These are phyloP conservation scores for Chaetomiaceae sp. DNA, from an alignment of 2,329 filamentous ascomycete genomes.

Conservation along the genomic window DNA sequence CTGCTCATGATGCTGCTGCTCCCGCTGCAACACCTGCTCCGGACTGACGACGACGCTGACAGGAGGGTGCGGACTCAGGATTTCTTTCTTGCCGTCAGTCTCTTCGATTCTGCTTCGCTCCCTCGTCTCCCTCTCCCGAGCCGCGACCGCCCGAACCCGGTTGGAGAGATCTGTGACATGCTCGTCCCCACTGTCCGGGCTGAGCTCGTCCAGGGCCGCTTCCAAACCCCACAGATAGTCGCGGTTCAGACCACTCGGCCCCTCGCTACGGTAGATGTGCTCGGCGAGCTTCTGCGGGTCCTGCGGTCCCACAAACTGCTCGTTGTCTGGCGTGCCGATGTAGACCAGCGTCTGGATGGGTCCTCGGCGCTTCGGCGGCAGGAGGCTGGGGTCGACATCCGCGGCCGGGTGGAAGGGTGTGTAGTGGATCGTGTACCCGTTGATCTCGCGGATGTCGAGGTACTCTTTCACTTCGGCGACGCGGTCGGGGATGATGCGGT, in stretches of 20 bases:
- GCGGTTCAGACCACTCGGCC: conserved; percentile 82
- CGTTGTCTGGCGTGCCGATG: conserved; percentile 89
- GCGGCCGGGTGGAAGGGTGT: conserved; percentile 69
- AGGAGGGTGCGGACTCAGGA: conserved; percentile 14
- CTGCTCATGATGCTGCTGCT: conserved; percentile 16
- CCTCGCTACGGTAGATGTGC: conserved; percentile 71
- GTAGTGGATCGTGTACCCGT: conserved; percentile 92
- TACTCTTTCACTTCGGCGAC: conserved; percentile 80
- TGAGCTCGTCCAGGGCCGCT: conserved; percentile 65
- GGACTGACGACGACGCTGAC: conserved; percentile 15
- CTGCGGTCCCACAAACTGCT: conserved; percentile 84
- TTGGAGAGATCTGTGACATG: conserved; percentile 80
- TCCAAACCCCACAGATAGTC: conserved; percentile 87
- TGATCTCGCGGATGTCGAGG: conserved; percentile 94
- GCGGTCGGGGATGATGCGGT: conserved; percentile 69
- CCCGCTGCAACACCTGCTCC: conserved; percentile 15
- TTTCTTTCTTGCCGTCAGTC: neutral
- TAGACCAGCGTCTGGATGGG: conserved; percentile 68
- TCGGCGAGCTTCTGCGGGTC: conserved; percentile 71
- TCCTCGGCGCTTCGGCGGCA: too few species aligned
- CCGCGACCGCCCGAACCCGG: conserved; percentile 59
- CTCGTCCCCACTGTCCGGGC: conserved; percentile 71
- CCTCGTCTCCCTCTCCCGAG: conserved; percentile 5
- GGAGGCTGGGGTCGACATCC: too few species aligned
- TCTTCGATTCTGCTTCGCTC: too few species aligned